Base-by-base conservation (phyloP, 73 alveolate species). In the Paramecium bursaria region DNA sequence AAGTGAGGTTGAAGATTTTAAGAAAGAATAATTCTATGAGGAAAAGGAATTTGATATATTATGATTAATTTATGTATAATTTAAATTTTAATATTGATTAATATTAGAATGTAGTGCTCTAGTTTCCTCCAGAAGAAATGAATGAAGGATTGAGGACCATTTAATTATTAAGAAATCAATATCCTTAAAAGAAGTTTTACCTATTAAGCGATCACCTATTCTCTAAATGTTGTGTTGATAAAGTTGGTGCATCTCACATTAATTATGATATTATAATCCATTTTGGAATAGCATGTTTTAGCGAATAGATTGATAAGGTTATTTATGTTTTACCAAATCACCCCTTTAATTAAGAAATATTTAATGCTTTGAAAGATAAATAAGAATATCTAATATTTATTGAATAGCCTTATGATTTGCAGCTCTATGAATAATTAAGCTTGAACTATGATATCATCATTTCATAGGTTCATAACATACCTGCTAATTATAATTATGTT, bases 171-270 rank as follows among this genome's bases (percentile, higher is more conserved):
- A n/a, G 31, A 7, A 33, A 79, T 35, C 33, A 15, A 50, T 53
- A 53, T 19, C 85, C 85, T 4, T 29, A 48, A 19, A 53, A 48
- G 13, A 25, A 42, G 13, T 53, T 79, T 46, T 48, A 48, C 4
- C 33, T 79, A 10, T 35, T 54, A 1, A 21, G 80, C 13, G 89
- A 79, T 79, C 89, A 54, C 17, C 54, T 42, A 42, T 33, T 53
- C 50, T 75, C 75, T n/a, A 14, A 50, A 11, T 79, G 89, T 25
- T 79, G 89, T 55, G 85, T 79, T 1, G 74, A 79, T 79, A 48
- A 53, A 11, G 55, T 79, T 23, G 89, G 89, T 5, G 76, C 85
- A 0, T 21, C 25, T 4, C 89, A 79, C 30, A 55, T 79, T 25
- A 39, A 54, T 27, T 50, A 52, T 53, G 89, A 79, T 19, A 19